Conservation (phyloP, 208 protist genomes). For the Leishmania amazonensis region DNA sequence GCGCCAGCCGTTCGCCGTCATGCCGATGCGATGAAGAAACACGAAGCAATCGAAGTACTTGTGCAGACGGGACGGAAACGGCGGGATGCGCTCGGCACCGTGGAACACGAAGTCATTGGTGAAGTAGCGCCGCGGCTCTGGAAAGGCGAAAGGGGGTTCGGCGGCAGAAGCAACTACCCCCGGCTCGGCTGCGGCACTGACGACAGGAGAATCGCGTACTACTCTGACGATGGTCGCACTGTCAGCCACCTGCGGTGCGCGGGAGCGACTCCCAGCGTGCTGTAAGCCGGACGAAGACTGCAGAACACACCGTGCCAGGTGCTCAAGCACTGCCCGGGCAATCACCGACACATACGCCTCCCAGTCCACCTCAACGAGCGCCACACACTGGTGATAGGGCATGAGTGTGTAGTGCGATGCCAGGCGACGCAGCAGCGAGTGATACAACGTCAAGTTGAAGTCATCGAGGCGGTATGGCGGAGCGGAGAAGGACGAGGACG, state of each 20-base stretch:
- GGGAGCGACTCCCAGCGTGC: not conserved
- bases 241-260: not conserved
- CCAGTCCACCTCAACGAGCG: constrained; percentile 60
- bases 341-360: constrained; percentile 68
- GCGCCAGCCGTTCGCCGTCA: constrained; percentile 45
- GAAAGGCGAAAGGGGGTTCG: constrained; percentile 29
- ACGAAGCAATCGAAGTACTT: constrained; percentile 30
- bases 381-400: constrained; percentile 48
- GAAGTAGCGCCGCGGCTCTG: constrained; percentile 47
- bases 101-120: constrained; percentile 66
- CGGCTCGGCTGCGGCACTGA: not conserved
- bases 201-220: not conserved
- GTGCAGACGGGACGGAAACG: constrained; percentile 36
- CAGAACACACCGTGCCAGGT: constrained; percentile 39
- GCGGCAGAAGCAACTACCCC: not conserved
- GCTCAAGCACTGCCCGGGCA: constrained; percentile 44
- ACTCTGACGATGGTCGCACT: constrained; percentile 17
- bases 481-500: constrained; percentile 18
- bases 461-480: constrained; percentile 20
- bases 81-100: constrained; percentile 37
- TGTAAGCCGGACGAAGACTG: not conserved
- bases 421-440: constrained; percentile 31
- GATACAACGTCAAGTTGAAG: constrained; percentile 32
- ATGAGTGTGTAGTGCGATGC: constrained; percentile 28
- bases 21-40: constrained; percentile 52